phyloP scores from a whole-genome alignment of 1,284 basidiomycete species.

The Cystobasidiaceae sp. region DNA sequence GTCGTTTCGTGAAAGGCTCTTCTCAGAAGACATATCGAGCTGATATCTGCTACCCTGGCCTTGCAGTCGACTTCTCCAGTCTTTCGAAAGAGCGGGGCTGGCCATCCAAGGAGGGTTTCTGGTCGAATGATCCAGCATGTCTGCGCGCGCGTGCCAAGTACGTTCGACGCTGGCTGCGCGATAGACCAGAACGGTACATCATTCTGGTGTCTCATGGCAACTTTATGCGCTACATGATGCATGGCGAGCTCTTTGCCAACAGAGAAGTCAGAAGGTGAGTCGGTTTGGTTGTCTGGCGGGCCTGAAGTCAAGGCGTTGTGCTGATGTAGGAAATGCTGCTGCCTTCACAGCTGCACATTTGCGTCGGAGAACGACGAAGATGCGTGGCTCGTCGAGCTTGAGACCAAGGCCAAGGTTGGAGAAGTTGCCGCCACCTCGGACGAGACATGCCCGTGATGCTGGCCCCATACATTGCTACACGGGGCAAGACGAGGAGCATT shows the following conservation, averaged over 20 bases:
- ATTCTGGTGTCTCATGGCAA: slow-evolving; percentile 21
- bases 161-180: slow-evolving; percentile 18
- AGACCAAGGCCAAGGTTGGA: slow-evolving; percentile 3
- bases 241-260: slow-evolving; percentile 3
- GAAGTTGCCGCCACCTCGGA: neutral
- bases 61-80: slow-evolving; percentile 7
- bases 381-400: neutral
- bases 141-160: slow-evolving; percentile 15
- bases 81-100: neutral
- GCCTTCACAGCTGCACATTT: slow-evolving; percentile 2
- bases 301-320: neutral
- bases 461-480: too few species aligned
- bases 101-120: slow-evolving; percentile 15
- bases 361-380: slow-evolving; percentile 1
- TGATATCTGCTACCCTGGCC: neutral
- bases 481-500: neutral
- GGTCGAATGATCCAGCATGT: slow-evolving; percentile 7
- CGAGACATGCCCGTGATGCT: too few species aligned
- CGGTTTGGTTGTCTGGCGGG: too few species aligned
- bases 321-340: neutral
- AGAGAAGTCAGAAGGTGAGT: slow-evolving; percentile 11
- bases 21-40: neutral
- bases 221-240: slow-evolving; percentile 2
- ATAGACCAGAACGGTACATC: neutral
- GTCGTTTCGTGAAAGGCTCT: neutral